Conservation (phyloP, 2,329 filamentous ascomycete species). For the Verticillium tricorpus region DNA sequence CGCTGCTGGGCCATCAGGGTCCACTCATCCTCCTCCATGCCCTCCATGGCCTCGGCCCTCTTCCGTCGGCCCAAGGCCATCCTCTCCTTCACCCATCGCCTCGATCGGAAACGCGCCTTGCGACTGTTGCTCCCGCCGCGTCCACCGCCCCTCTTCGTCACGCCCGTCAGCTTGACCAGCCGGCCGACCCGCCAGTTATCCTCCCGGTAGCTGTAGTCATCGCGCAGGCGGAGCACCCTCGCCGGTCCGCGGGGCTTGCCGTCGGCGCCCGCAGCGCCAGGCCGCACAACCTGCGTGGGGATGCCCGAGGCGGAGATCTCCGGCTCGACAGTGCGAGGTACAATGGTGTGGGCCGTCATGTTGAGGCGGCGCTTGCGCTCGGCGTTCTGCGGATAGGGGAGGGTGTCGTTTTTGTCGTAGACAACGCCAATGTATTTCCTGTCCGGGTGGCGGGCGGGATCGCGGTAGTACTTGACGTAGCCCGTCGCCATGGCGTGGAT, state of each 20-base stretch:
- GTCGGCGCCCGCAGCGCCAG: constrained; percentile 18
- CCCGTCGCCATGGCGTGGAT: constrained; percentile 82
- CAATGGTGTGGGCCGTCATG: constrained; percentile 55
- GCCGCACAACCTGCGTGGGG: constrained; percentile 39
- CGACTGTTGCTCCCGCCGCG: constrained; percentile 27
- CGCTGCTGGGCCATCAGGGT: constrained; percentile 17
- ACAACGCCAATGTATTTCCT: constrained; percentile 93
- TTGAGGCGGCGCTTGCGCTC: constrained; percentile 71
- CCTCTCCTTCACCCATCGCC: constrained; percentile 36
- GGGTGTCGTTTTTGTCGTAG: constrained; percentile 73
- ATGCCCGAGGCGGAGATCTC: constrained; percentile 46
- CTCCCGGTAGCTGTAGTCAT: constrained; percentile 56
- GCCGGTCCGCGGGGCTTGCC: constrained; percentile 32
- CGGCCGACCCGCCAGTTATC: constrained; percentile 56
- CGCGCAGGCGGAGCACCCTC: constrained; percentile 44
- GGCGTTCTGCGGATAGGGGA: constrained; percentile 73
- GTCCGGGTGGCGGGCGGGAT: constrained; percentile 75
- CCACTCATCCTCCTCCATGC: constrained; percentile 19
- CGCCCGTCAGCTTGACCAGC: constrained; percentile 46
- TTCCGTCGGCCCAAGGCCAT: constrained; percentile 33
- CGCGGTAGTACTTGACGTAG: constrained; percentile 96
- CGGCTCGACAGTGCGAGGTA: constrained; percentile 28
- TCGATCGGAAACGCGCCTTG: constrained; percentile 42
- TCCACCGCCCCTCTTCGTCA: constrained; percentile 37
- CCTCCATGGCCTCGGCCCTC: constrained; percentile 28